Evolutionary conservation across 2,329 filamentous ascomycete species (phyloP), one percentile per base, ranked within the genome.

Genomic region (Sporothrix sp.): DNA sequence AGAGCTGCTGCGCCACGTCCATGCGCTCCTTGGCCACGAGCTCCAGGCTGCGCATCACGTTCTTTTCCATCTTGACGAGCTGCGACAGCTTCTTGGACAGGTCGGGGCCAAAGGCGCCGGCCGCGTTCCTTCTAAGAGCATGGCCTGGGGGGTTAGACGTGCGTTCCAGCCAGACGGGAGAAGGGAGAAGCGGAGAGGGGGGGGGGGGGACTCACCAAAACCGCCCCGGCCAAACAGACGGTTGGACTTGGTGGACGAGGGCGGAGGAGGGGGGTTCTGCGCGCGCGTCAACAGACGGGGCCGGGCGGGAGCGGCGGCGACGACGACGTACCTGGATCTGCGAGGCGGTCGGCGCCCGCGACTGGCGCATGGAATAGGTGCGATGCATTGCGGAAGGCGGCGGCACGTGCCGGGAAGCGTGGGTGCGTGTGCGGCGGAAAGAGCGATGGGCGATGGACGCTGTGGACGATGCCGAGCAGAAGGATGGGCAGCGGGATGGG

Each of bases 61-160:
- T 97, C 82, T 98, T 98, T 74, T 98, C 93, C 93, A 98, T 98
- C 81, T 98, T 98, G 57, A 98, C 93, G 48, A 98, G 80, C 73
- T 95, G 87, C 36, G 90, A 88, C 56, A 98, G 83, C 79, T 98
- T 98, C 79, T 95, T 96, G 53, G 93, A 85, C 53, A 98, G 82
- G 63, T 98, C 93, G 52, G 90, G 79, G 56, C 80, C 79, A 58
- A 88, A 89, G 60, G 85, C 83, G 59, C 85, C 86, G 57, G 85
- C 84, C 38, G 83, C 78, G 63, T 84, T 84, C 64, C 81, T 78
- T 61, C 86, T 79, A 65, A 89, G 79, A 55, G 78, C 76, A 78
- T 83, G 80, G 56, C 78, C 77, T 79, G 57, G 18, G 25, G 3
- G 18, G 45, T 35, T 36, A 27, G 35, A 13, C 10, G 4, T 25